phyloP scores from a whole-genome alignment of 352 stramenopile species.

The Globisporangium nagaii region DNA sequence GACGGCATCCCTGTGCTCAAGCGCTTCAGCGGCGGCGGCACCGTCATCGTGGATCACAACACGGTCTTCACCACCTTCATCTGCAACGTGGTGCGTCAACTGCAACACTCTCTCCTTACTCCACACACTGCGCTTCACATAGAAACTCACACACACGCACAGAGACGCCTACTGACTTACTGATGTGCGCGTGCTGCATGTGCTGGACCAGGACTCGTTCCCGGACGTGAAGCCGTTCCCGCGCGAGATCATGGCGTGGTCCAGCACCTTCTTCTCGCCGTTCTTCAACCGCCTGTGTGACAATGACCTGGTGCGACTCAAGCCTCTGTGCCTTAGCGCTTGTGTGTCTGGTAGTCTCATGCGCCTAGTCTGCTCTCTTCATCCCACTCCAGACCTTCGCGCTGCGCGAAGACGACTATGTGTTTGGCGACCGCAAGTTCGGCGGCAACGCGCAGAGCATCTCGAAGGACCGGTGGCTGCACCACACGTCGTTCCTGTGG shows the following conservation, averaged over 20 bases:
- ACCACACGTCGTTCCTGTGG: slow-evolving; percentile 98
- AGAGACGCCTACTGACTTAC: not conserved
- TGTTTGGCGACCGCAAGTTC: slow-evolving; percentile 93
- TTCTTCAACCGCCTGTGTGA: slow-evolving; percentile 63
- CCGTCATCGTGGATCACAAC: slow-evolving; percentile 94
- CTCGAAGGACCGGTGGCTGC: slow-evolving; percentile 91
- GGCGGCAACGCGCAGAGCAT: slow-evolving; percentile 97
- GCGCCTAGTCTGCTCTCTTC: not conserved
- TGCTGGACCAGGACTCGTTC: slow-evolving; percentile 49
- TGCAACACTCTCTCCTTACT: too few relatives aligned
- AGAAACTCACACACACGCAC: too few relatives aligned
- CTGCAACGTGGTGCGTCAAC: slow-evolving; percentile 69
- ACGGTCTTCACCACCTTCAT: slow-evolving; percentile 93
- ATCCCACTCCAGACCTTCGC: slow-evolving; percentile 78
- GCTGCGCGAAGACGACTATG: slow-evolving; percentile 95
- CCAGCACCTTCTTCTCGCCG: slow-evolving; percentile 66
- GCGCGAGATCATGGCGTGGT: slow-evolving; percentile 92
- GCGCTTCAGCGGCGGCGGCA: slow-evolving; percentile 96
- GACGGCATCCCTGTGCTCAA: slow-evolving; percentile 86
- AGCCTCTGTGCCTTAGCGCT: not conserved
- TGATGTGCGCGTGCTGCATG: slow-evolving; percentile 19
- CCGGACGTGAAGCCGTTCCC: slow-evolving; percentile 80
- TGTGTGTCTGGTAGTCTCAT: not conserved
- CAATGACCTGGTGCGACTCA: slow-evolving; percentile 11
- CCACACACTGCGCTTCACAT: not conserved